Evolutionary conservation across 495 filamentous ascomycete genomes (phyloP).

Genomic region (Talaromyces thailandensis): DNA sequence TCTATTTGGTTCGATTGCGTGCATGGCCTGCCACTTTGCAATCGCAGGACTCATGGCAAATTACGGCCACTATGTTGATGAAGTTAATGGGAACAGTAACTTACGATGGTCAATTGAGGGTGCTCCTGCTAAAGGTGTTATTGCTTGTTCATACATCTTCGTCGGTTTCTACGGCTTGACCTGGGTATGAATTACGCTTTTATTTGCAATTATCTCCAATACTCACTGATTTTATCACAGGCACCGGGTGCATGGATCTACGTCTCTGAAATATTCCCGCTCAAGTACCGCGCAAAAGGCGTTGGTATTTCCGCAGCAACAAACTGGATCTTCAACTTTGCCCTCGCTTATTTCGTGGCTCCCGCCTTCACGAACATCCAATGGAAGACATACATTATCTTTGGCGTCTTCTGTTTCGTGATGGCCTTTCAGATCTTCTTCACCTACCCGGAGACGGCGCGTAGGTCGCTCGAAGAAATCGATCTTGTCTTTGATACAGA

Average conservation of each 20-base stretch:
- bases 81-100: slow-evolving; percentile 57
- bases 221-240: slow-evolving; percentile 14
- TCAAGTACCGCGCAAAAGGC: slow-evolving; percentile 64
- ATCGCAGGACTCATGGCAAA: slow-evolving; percentile 44
- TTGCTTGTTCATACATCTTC: slow-evolving; percentile 72
- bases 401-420: slow-evolving; percentile 57
- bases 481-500: slow-evolving; percentile 28
- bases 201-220: background rate
- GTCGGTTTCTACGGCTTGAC: slow-evolving; percentile 69
- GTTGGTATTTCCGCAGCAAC: slow-evolving; percentile 56
- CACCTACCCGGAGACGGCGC: slow-evolving; percentile 64
- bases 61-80: slow-evolving; percentile 40
- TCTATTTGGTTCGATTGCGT: slow-evolving; percentile 53
- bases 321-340: slow-evolving; percentile 76
- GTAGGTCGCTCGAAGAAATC: slow-evolving; percentile 65
- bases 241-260: slow-evolving; percentile 69
- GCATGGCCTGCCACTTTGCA: slow-evolving; percentile 61
- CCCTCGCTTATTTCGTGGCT: slow-evolving; percentile 60
- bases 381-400: slow-evolving; percentile 68
- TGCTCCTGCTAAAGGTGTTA: slow-evolving; percentile 55
- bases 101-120: slow-evolving; percentile 56
- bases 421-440: slow-evolving; percentile 58
- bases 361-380: slow-evolving; percentile 63
- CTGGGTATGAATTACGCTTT: background rate
- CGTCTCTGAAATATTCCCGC: slow-evolving; percentile 65